Conservation (phyloP, 2,329 filamentous ascomycete genomes). For the Penicillium sp. region DNA sequence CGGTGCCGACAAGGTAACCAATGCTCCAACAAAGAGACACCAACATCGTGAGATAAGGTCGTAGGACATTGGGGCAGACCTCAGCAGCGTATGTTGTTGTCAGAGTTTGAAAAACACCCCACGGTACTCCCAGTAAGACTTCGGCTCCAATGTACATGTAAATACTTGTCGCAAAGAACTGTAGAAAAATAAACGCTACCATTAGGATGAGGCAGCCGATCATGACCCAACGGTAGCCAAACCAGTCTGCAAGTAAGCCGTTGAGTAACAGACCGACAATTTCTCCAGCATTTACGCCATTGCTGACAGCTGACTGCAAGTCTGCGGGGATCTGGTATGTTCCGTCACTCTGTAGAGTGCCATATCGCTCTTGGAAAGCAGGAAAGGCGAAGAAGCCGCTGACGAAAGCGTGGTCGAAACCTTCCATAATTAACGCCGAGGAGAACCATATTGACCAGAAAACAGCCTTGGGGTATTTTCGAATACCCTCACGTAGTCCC, state of each 20-base stretch:
- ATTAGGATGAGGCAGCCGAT: constrained; percentile 47
- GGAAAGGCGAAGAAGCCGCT: constrained; percentile 37
- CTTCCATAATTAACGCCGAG: constrained; percentile 29
- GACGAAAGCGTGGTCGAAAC: constrained; percentile 34
- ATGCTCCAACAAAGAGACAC: constrained; percentile 42
- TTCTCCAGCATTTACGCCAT: constrained; percentile 30
- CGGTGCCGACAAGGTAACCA: constrained; percentile 17
- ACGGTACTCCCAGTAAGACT: constrained; percentile 48
- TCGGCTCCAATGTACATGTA: constrained; percentile 49
- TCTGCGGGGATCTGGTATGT: constrained; percentile 30
- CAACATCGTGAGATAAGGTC: constrained; percentile 34
- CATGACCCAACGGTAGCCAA: constrained; percentile 51
- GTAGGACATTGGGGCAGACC: constrained; percentile 21
- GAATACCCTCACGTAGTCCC: constrained; percentile 19
- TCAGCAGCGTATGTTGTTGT: constrained; percentile 25
- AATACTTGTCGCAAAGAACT: constrained; percentile 54
- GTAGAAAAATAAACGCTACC: constrained; percentile 50
- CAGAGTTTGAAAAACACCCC: constrained; percentile 31
- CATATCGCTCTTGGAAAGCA: constrained; percentile 28
- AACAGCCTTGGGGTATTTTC: constrained; percentile 27
- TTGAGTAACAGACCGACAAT: constrained; percentile 33
- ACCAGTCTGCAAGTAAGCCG: constrained; percentile 25
- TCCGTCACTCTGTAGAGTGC: constrained; percentile 15
- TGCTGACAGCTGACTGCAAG: constrained; percentile 33
- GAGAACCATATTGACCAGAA: constrained; percentile 28